Conservation (phyloP, 805 yeast species). For the Wickerhamiella allomyrinae region DNA sequence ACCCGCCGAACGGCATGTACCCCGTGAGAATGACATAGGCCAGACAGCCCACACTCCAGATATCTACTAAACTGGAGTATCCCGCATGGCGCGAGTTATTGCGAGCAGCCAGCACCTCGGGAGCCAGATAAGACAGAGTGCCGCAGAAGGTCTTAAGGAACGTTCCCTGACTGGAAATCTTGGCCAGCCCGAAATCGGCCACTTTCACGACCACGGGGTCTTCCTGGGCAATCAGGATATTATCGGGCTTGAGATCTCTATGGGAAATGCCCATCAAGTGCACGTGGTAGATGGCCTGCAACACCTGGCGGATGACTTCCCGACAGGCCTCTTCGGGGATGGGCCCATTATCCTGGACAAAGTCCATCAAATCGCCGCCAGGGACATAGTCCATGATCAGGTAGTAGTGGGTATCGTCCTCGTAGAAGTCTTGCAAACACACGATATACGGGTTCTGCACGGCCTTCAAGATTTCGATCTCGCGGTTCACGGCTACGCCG, state of each 20-base stretch:
- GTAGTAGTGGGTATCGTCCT: conserved; percentile 67
- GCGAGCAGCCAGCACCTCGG: conserved; percentile 49
- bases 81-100: conserved; percentile 17
- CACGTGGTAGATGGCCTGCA: conserved; percentile 73
- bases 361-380: conserved; percentile 97
- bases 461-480: conserved; percentile 45
- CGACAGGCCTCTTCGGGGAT: conserved; percentile 84
- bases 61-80: conserved; percentile 82
- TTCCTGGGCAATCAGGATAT: conserved; percentile 76
- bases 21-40: conserved; percentile 85
- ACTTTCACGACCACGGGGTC: conserved; percentile 87
- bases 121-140: conserved; percentile 91
- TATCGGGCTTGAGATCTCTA: conserved; percentile 92
- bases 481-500: conserved; percentile 71
- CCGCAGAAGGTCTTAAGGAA: conserved; percentile 96
- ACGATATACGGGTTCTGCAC: conserved; percentile 80
- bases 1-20: conserved; percentile 88
- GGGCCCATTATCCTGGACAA: conserved; percentile 74
- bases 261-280: conserved; percentile 89
- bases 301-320: conserved; percentile 71
- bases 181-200: conserved; percentile 93
- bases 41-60: conserved; percentile 95
- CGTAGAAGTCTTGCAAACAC: conserved; percentile 66
- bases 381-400: conserved; percentile 91
- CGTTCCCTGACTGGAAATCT: conserved; percentile 68